Conservation (phyloP, 768 basidiomycete genomes). For the Mycena sanguinolenta region DNA sequence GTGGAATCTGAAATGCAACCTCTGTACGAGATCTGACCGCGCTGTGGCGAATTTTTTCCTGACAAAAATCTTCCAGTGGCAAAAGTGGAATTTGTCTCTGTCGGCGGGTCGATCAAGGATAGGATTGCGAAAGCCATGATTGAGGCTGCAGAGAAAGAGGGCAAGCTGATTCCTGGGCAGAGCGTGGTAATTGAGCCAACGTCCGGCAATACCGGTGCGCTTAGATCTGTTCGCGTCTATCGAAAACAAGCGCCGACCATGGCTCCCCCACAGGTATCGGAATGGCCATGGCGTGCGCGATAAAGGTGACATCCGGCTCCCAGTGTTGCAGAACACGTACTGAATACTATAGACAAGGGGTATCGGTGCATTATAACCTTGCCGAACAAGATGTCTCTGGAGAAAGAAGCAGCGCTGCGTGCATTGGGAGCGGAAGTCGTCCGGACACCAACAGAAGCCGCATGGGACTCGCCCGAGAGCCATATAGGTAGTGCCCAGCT, state of each 20-base stretch:
- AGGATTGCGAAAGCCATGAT: conserved; percentile 98
- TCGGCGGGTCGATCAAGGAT: conserved; percentile 96
- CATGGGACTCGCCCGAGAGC: conserved; percentile 90
- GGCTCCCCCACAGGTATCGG: conserved; percentile 80
- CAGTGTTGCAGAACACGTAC: conserved; percentile 50
- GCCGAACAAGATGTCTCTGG: conserved; percentile 97
- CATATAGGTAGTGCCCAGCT: conserved; percentile 84
- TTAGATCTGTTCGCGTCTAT: conserved; percentile 11
- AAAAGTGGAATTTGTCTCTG: conserved; percentile 91
- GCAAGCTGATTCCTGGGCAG: conserved; percentile 86
- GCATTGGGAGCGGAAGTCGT: conserved; percentile 95
- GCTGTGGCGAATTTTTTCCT: not conserved
- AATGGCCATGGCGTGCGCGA: conserved; percentile 91
- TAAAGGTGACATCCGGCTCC: conserved; percentile 76
- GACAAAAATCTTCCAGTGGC: conserved; percentile 65
- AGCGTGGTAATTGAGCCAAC: conserved; percentile 97
- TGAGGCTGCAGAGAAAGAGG: conserved; percentile 91
- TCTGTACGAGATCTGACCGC: conserved; percentile 67
- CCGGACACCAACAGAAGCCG: conserved; percentile 91
- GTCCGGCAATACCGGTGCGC: conserved; percentile 91
- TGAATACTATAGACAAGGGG: conserved; percentile 91
- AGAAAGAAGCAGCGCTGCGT: conserved; percentile 93
- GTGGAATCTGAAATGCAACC: conserved; percentile 88
- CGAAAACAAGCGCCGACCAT: conserved; percentile 7
- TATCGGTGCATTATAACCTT: conserved; percentile 92